A percentile compares a stretch with the other conserved stretches of the same genome.
Evolutionary conservation across 140 eudicot species (phyloP).

Genomic region (Anethum foeniculum): DNA sequence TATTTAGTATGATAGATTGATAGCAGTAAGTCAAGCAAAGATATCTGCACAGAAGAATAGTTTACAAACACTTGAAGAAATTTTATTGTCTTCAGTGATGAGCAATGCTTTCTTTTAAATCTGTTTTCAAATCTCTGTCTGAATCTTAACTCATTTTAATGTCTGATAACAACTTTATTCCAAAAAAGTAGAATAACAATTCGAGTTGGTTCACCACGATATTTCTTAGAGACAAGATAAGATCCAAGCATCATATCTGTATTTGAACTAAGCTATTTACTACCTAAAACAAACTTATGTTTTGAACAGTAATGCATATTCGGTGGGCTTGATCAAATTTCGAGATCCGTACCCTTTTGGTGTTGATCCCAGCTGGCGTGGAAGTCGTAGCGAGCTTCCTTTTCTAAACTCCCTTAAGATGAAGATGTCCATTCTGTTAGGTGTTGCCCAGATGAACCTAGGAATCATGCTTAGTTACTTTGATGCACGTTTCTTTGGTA

Average conservation of each 20-base stretch:
- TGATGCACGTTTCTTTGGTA: constrained; percentile 71
- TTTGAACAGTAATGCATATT: constrained; percentile 54
- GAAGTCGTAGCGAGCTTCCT: constrained; percentile 97
- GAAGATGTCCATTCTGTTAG: constrained; percentile 97
- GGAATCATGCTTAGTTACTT: constrained; percentile 90
- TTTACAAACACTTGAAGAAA: neutral
- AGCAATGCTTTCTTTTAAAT: neutral
- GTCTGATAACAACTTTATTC: neutral
- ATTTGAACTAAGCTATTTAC: neutral
- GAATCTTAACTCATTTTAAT: neutral
- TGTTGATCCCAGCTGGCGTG: constrained; percentile 99
- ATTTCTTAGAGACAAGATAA: neutral
- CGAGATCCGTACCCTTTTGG: constrained; percentile 92
- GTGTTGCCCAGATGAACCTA: constrained; percentile 92
- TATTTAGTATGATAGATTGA: neutral
- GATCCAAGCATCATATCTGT: neutral
- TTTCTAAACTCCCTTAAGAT: constrained; percentile 91
- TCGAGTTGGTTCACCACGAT: neutral
- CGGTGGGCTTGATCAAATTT: constrained; percentile 65
- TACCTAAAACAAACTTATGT: constrained; percentile 12
- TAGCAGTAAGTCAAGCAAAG: neutral
- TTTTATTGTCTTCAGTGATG: neutral
- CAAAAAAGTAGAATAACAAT: neutral
- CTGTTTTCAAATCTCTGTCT: neutral
- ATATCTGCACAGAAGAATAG: neutral